Evolutionary conservation across 2,329 filamentous ascomycete genomes (phyloP).

Genomic region (Fusarium haematococcum): DNA sequence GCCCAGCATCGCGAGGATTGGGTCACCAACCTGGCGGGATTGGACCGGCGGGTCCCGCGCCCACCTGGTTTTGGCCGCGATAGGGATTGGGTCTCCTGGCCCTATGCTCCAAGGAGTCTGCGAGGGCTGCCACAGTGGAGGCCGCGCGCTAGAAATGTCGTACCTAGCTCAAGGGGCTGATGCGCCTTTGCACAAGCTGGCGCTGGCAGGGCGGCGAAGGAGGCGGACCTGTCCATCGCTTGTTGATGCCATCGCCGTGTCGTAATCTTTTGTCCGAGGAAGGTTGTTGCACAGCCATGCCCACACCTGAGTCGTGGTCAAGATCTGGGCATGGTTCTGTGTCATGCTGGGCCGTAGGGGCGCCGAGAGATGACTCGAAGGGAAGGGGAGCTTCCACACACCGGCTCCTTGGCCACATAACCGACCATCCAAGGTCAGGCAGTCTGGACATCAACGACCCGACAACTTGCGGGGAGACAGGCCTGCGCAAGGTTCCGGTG

Average conservation of each 20-base stretch:
- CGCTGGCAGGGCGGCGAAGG: slow-evolving; percentile 38
- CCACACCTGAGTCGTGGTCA: neutral
- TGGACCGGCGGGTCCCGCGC: slow-evolving; percentile 23
- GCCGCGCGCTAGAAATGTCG: slow-evolving; percentile 27
- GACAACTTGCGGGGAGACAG: neutral
- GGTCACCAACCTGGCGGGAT: slow-evolving; percentile 36
- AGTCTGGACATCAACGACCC: neutral
- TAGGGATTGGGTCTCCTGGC: slow-evolving; percentile 32
- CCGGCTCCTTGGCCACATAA: neutral
- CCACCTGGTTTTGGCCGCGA: slow-evolving; percentile 27
- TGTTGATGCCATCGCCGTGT: slow-evolving; percentile 15
- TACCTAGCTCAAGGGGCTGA: slow-evolving; percentile 43
- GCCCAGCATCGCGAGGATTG: slow-evolving; percentile 22
- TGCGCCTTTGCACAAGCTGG: slow-evolving; percentile 31
- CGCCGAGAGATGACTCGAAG: slow-evolving; percentile 6
- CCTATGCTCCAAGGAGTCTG: slow-evolving; percentile 30
- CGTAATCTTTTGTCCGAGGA: slow-evolving; percentile 16
- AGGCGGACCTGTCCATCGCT: slow-evolving; percentile 30
- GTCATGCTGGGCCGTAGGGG: slow-evolving; percentile 1
- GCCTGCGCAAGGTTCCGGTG: neutral
- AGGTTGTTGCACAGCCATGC: slow-evolving; percentile 2
- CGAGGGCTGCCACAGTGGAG: slow-evolving; percentile 34
- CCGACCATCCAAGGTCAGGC: neutral
- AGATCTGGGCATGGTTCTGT: slow-evolving; percentile 9
- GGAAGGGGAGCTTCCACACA: neutral